Conservation (phyloP, 371 early-diverging fungal species). For the Apophysomyces ossiformis region DNA sequence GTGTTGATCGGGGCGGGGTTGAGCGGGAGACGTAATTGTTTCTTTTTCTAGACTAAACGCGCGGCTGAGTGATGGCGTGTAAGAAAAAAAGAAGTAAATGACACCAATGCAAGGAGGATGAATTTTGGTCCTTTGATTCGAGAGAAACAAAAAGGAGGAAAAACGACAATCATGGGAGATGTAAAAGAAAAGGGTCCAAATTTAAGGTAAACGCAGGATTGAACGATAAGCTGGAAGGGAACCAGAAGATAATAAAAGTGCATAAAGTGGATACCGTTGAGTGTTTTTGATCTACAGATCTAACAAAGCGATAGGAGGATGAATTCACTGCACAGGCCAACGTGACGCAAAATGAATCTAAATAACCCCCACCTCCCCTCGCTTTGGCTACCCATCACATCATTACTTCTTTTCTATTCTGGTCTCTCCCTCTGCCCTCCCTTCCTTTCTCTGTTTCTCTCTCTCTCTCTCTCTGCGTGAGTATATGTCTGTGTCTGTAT, state of each 20-base stretch:
- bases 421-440: neutral
- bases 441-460: neutral
- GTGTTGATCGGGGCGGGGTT: slow-evolving; percentile 3
- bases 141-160: neutral
- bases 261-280: too few species aligned
- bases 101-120: slow-evolving; percentile 1
- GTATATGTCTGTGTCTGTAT: neutral
- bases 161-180: neutral
- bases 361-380: neutral
- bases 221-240: too few species aligned
- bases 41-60: neutral
- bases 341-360: slow-evolving; percentile 8
- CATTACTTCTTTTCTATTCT: neutral
- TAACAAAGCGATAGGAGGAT: neutral
- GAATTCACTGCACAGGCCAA: slow-evolving; percentile 12
- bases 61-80: neutral
- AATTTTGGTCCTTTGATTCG: neutral
- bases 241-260: too few species aligned
- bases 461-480: neutral
- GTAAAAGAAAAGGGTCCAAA: neutral
- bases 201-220: neutral
- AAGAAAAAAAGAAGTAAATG: neutral
- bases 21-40: neutral
- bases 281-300: neutral
- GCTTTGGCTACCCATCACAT: neutral